Percentiles rank a stretch among this genome's conserved stretches.
Conservation (phyloP, 2,329 filamentous ascomycete genomes). For the Aspergillus novofumigatus region DNA sequence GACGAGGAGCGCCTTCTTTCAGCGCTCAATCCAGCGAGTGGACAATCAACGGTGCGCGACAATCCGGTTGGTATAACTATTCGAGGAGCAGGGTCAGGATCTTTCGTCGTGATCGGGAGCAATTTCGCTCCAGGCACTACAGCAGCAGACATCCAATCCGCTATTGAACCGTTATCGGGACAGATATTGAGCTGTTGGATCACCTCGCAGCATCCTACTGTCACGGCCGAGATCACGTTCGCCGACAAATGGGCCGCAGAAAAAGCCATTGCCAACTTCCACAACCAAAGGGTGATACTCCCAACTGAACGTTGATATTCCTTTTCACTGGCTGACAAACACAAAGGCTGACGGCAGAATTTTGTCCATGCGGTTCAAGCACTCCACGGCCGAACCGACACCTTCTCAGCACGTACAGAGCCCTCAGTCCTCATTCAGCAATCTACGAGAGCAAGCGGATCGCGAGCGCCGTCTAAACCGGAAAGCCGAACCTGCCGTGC, state of each 20-base stretch:
- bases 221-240: slow-evolving; percentile 59
- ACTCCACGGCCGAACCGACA: slow-evolving; percentile 9
- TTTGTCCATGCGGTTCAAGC: slow-evolving; percentile 54
- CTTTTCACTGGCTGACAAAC: slow-evolving; percentile 16
- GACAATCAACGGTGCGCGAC: slow-evolving; percentile 29
- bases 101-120: slow-evolving; percentile 55
- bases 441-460: slow-evolving; percentile 38
- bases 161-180: slow-evolving; percentile 52
- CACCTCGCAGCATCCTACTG: slow-evolving; percentile 49
- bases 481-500: slow-evolving; percentile 30
- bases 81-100: slow-evolving; percentile 49
- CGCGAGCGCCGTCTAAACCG: slow-evolving; percentile 34
- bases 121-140: slow-evolving; percentile 66
- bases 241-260: slow-evolving; percentile 53
- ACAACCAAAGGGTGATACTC: slow-evolving; percentile 55
- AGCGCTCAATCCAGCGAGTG: slow-evolving; percentile 26
- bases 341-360: slow-evolving; percentile 56
- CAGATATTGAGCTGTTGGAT: slow-evolving; percentile 53
- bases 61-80: slow-evolving; percentile 48
- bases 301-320: not conserved
- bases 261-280: slow-evolving; percentile 57
- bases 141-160: slow-evolving; percentile 61
- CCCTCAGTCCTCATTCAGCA: slow-evolving; percentile 26
- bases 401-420: slow-evolving; percentile 12
- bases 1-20: slow-evolving; percentile 31